A percentile compares a stretch with the other conserved stretches of the same genome.
These are phyloP conservation scores for Vigna hirtella DNA, from an alignment of 306 rosid genomes.

Conservation along the genomic window DNA sequence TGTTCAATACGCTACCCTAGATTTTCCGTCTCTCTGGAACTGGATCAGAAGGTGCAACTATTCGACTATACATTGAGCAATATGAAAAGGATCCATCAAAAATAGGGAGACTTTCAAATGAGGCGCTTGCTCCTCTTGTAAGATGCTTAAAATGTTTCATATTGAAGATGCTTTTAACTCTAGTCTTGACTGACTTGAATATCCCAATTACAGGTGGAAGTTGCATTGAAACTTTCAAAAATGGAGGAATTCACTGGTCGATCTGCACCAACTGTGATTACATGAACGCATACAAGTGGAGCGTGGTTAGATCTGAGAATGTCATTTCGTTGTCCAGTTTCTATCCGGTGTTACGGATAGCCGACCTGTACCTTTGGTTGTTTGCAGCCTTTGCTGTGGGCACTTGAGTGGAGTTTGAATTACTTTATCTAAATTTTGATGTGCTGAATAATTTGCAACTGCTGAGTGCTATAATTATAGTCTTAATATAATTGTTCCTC, in stretches of 20 bases:
- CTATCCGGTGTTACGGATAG: constrained; percentile 32
- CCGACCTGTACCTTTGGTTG: constrained; percentile 43
- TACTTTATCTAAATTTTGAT: constrained; percentile 54
- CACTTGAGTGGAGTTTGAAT: constrained; percentile 40
- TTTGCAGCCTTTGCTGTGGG: constrained; percentile 43
- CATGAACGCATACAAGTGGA: constrained; percentile 48
- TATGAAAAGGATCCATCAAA: constrained; percentile 93
- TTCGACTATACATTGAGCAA: constrained; percentile 96
- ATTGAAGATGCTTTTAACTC: background rate
- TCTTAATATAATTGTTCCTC: constrained; percentile 25
- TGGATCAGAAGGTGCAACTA: constrained; percentile 98
- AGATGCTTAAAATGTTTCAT: constrained; percentile 40
- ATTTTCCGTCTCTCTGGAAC: constrained; percentile 99
- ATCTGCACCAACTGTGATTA: constrained; percentile 92
- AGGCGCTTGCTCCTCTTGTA: constrained; percentile 95
- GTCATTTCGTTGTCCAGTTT: constrained; percentile 43
- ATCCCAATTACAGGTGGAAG: constrained; percentile 72
- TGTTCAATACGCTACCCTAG: constrained; percentile 50
- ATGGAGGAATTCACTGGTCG: constrained; percentile 95
- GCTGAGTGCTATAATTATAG: constrained; percentile 7
- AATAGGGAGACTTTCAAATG: constrained; percentile 83
- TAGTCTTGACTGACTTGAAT: constrained; percentile 8
- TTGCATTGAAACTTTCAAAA: constrained; percentile 94
- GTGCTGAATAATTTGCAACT: constrained; percentile 57
- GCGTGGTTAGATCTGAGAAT: constrained; percentile 6